These are phyloP conservation scores for Mallotus japonicus DNA, from an alignment of 441 rosid species.

Conservation along the genomic window DNA sequence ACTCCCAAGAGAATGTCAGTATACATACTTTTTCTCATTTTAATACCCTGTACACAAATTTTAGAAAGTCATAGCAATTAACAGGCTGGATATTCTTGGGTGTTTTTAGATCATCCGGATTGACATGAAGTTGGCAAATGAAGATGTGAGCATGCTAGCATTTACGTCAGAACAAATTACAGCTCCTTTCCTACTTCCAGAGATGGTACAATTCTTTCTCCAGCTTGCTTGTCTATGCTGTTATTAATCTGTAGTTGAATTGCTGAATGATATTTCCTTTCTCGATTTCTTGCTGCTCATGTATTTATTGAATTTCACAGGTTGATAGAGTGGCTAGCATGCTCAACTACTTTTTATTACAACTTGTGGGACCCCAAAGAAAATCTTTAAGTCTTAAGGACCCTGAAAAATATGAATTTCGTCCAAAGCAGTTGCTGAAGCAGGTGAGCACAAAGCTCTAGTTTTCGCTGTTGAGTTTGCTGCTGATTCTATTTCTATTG, in stretches of 20 bases:
- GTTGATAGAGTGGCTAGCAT: slow-evolving; percentile 97
- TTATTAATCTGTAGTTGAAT: background rate
- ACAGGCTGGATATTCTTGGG: slow-evolving; percentile 1
- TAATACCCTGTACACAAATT: background rate
- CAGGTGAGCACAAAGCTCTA: slow-evolving; percentile 53
- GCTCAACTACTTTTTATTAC: slow-evolving; percentile 96
- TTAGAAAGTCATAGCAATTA: background rate
- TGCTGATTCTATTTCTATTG: background rate
- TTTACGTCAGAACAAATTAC: slow-evolving; percentile 95
- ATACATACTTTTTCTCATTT: background rate
- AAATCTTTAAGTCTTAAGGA: slow-evolving; percentile 87
- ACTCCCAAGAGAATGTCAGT: slow-evolving; percentile 93
- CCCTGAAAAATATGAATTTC: slow-evolving; percentile 97
- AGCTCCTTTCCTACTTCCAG: slow-evolving; percentile 95
- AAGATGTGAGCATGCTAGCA: slow-evolving; percentile 92
- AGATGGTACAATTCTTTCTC: slow-evolving; percentile 60
- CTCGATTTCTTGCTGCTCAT: background rate
- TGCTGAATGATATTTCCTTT: background rate
- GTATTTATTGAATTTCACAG: slow-evolving; percentile 34
- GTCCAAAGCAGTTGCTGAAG: slow-evolving; percentile 88
- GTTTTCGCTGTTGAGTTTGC: background rate
- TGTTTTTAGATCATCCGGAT: slow-evolving; percentile 75
- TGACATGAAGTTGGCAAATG: slow-evolving; percentile 98
- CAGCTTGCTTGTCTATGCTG: background rate
- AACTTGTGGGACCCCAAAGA: slow-evolving; percentile 97